Percentiles rank a stretch among this genome's conserved stretches.
phyloP scores from a whole-genome alignment of 2,329 filamentous ascomycete genomes.

The Penicillium digitatum region DNA sequence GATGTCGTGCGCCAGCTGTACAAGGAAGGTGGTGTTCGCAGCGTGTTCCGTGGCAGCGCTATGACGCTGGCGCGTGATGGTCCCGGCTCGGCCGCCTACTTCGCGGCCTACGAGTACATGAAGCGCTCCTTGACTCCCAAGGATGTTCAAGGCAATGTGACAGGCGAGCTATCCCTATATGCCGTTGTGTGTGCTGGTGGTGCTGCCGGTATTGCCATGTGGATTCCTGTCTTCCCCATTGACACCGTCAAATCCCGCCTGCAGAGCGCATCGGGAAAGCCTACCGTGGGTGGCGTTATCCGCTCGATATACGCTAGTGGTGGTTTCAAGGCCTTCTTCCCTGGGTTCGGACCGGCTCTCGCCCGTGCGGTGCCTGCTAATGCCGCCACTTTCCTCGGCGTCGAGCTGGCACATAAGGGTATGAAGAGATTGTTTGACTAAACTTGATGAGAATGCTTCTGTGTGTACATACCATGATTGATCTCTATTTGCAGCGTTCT shows the following conservation, averaged over 20 bases:
- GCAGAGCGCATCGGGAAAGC: slow-evolving; percentile 83
- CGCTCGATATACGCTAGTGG: slow-evolving; percentile 76
- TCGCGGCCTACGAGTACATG: slow-evolving; percentile 93
- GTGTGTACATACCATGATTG: slow-evolving; percentile 9
- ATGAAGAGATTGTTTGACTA: slow-evolving; percentile 47
- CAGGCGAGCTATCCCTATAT: slow-evolving; percentile 71
- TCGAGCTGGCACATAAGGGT: slow-evolving; percentile 50
- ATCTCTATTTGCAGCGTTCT: slow-evolving; percentile 14
- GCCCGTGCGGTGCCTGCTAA: slow-evolving; percentile 93
- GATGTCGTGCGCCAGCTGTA: slow-evolving; percentile 95
- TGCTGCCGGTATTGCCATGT: slow-evolving; percentile 93
- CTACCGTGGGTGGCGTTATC: slow-evolving; percentile 75
- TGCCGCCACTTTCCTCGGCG: slow-evolving; percentile 76
- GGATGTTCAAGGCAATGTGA: slow-evolving; percentile 68
- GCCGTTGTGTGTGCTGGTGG: slow-evolving; percentile 85
- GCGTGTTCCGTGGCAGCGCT: slow-evolving; percentile 83
- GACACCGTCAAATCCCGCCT: slow-evolving; percentile 94
- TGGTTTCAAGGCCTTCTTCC: slow-evolving; percentile 91
- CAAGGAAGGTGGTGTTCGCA: slow-evolving; percentile 80
- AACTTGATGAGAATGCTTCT: background rate
- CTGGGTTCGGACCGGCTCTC: slow-evolving; percentile 87
- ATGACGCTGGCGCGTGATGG: slow-evolving; percentile 94
- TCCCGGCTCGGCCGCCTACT: slow-evolving; percentile 90
- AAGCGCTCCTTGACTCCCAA: slow-evolving; percentile 82
- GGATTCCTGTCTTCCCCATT: slow-evolving; percentile 96